Evolutionary conservation across 352 stramenopile genomes (phyloP).

Genomic region (Albugo laibachii): DNA sequence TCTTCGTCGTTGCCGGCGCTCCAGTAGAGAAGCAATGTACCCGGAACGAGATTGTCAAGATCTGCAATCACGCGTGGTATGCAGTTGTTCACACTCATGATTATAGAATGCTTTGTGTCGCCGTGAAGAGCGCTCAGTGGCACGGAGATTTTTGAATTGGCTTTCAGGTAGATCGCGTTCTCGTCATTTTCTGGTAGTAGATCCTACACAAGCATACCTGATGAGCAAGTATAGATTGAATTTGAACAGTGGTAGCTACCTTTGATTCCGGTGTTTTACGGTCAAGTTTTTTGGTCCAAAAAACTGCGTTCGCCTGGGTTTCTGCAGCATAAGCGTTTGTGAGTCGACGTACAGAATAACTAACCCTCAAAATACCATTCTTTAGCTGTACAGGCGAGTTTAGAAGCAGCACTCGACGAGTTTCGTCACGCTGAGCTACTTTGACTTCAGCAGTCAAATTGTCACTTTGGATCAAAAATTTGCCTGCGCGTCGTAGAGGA

Average conservation of each 20-base stretch:
- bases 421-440: conserved; percentile 71
- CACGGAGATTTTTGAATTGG: conserved; percentile 44
- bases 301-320: background rate
- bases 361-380: conserved; percentile 37
- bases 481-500: conserved; percentile 58
- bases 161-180: background rate
- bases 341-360: background rate
- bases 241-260: too few species aligned
- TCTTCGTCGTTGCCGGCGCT: conserved; percentile 26
- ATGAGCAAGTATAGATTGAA: too few species aligned
- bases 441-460: conserved; percentile 76
- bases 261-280: conserved; percentile 1
- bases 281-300: conserved; percentile 1
- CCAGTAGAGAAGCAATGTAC: conserved; percentile 46
- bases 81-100: conserved; percentile 72
- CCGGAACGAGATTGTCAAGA: conserved; percentile 31
- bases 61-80: conserved; percentile 66
- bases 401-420: conserved; percentile 54
- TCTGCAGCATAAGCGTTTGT: background rate
- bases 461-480: conserved; percentile 77
- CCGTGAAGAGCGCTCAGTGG: conserved; percentile 64
- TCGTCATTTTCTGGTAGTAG: too few species aligned
- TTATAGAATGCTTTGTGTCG: conserved; percentile 52
- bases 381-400: conserved; percentile 79
- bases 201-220: too few species aligned